phyloP scores from a whole-genome alignment of 352 stramenopile genomes.

The Thalassiosira livingstoniorum region DNA sequence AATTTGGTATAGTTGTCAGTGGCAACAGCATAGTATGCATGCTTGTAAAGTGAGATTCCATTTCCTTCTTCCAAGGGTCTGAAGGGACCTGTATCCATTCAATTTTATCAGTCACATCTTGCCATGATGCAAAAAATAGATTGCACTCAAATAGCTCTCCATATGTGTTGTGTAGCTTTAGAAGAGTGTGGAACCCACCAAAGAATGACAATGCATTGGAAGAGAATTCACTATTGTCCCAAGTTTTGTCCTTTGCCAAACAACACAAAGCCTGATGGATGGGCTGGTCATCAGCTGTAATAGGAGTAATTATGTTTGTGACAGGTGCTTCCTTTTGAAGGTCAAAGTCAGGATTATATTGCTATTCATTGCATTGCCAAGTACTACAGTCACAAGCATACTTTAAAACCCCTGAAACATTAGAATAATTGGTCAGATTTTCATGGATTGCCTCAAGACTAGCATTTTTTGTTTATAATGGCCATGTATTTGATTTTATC shows the following conservation, averaged over 20 bases:
- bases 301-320: conserved; percentile 7
- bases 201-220: conserved; percentile 20
- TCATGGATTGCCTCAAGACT: neutral
- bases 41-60: conserved; percentile 24
- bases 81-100: conserved; percentile 23
- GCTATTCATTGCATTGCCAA: conserved; percentile 9
- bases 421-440: neutral
- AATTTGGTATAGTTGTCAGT: neutral
- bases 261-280: conserved; percentile 6
- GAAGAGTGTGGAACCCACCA: conserved; percentile 24
- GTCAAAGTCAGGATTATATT: neutral
- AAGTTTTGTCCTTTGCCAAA: conserved; percentile 17
- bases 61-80: conserved; percentile 32
- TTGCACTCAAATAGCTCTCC: conserved; percentile 37
- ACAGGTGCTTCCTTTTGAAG: conserved; percentile 2
- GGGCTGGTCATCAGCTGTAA: conserved; percentile 42
- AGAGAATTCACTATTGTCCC: conserved; percentile 6
- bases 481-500: neutral
- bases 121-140: conserved; percentile 13
- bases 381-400: neutral
- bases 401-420: neutral
- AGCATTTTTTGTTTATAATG: neutral
- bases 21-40: conserved; percentile 22
- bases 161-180: conserved; percentile 33
- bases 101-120: conserved; percentile 16